Evolutionary conservation across 768 basidiomycete species (phyloP), one percentile per base, ranked within the genome.

Genomic region (Boletus sp.): DNA sequence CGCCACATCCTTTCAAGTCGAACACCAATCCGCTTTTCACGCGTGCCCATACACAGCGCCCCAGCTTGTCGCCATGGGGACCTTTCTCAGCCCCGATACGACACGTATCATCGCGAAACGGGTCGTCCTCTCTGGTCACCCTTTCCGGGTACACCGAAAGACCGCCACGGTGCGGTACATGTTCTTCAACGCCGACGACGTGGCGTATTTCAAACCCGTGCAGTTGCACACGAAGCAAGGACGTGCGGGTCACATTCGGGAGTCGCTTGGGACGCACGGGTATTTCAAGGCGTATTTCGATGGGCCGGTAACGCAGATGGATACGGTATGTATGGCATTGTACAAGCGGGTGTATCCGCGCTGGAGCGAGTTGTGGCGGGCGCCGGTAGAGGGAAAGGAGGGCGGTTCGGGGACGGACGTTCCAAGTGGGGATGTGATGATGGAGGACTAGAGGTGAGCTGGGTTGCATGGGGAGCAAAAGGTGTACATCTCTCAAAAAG

Each of bases 241-340:
- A 10, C 81, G 92, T 21, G 79, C 79, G 25, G 97, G 96, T 2
- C 94, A 99, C 71, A 90, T 95, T 61, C 79, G 79, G 45, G 95
- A 94, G 72, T 88, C 92, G 9, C 84, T 99, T 17, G 96, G 96
- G 44, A 98, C 94, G 30, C 96, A 99, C 66, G 97, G 96, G 30
- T 93, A 98, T 73, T 93, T 94, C 81, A 98, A 98, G 77, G 95
- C 93, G 17, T 83, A 91, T 69, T 93, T 94, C 72, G 94, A 97
- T 66, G 92, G 90, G 14, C 91, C 89, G 21, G 85, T 98, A 62
- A 88, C 82, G 66, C 93, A 94, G 76, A 96, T 97, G 93, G 97
- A 98, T 61, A 96, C 93, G 15, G 82, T 98, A 52, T 97, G 94
- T 70, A 88, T 98, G 88, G 85, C 87, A 42, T 67, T 99, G 53